A percentile compares a stretch with the other conserved stretches of the same genome.
Evolutionary conservation across 2,329 filamentous ascomycete genomes (phyloP).

Genomic region (Xylariomycetidae sp.): DNA sequence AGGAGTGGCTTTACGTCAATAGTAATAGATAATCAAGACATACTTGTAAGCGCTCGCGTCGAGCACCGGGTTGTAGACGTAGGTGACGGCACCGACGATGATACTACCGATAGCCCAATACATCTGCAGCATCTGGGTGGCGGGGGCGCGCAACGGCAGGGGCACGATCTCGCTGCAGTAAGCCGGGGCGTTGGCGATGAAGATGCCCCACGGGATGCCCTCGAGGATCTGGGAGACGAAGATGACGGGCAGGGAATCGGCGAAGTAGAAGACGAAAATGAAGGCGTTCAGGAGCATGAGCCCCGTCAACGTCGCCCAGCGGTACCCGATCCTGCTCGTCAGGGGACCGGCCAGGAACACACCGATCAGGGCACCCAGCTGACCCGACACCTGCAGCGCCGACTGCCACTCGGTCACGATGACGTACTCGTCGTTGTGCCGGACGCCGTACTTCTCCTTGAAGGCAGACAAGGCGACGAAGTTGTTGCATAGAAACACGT

Average conservation of each 20-base stretch:
- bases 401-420: constrained; percentile 54
- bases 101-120: constrained; percentile 60
- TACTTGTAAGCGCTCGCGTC: constrained; percentile 30
- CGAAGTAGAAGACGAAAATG: constrained; percentile 50
- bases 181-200: constrained; percentile 60
- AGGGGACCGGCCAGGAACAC: constrained; percentile 57
- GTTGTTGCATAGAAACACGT: constrained; percentile 56
- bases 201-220: constrained; percentile 62
- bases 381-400: constrained; percentile 50
- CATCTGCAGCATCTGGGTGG: constrained; percentile 62
- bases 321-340: constrained; percentile 55
- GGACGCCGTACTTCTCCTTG: constrained; percentile 40
- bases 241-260: constrained; percentile 36
- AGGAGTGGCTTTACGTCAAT: too few species aligned
- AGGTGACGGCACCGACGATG: constrained; percentile 55
- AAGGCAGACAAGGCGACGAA: constrained; percentile 51
- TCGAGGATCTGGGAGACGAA: constrained; percentile 54
- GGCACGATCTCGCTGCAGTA: constrained; percentile 58
- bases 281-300: constrained; percentile 55
- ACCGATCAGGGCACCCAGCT: constrained; percentile 55
- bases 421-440: constrained; percentile 23
- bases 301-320: constrained; percentile 50
- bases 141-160: constrained; percentile 50
- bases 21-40: constrained; percentile 29
- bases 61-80: constrained; percentile 40